Evolutionary conservation across 176 grass and related monocot species (phyloP).

Genomic region (Zoysia japonica): DNA sequence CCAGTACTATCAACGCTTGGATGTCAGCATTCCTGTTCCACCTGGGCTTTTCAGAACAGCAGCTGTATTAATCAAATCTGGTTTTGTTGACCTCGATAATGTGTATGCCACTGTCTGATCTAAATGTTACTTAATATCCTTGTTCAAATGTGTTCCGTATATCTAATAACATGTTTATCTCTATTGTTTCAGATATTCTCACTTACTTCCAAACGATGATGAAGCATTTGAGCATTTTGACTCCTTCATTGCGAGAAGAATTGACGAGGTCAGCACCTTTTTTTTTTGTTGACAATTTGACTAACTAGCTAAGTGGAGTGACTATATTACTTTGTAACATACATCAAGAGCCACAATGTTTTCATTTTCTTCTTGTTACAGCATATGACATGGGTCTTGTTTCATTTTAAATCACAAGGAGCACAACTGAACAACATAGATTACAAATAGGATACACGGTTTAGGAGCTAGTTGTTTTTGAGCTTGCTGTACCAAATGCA

Average conservation of each 20-base stretch:
- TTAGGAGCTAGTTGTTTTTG: not conserved
- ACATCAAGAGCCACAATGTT: not conserved
- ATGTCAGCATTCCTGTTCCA: constrained; percentile 73
- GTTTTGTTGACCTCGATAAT: constrained; percentile 91
- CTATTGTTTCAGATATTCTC: constrained; percentile 67
- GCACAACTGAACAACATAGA: not conserved
- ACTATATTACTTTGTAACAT: not conserved
- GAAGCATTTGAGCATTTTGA: constrained; percentile 95
- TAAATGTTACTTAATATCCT: constrained; percentile 7
- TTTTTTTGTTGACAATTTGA: not conserved
- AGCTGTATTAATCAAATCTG: constrained; percentile 82
- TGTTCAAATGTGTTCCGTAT: constrained; percentile 19
- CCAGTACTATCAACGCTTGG: constrained; percentile 93
- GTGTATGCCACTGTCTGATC: constrained; percentile 62
- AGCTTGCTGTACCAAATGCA: not conserved
- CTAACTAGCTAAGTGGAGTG: not conserved
- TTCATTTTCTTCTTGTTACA: not conserved
- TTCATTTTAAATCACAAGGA: not conserved
- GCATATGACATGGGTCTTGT: not conserved
- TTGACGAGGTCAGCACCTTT: constrained; percentile 74
- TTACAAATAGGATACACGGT: not conserved
- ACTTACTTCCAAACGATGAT: constrained; percentile 95
- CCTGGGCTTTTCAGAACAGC: constrained; percentile 74
- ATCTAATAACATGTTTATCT: constrained; percentile 3
- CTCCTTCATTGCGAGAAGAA: constrained; percentile 69